Evolutionary conservation across 2,329 filamentous ascomycete species (phyloP).

Genomic region (Paecilomyces formosus): DNA sequence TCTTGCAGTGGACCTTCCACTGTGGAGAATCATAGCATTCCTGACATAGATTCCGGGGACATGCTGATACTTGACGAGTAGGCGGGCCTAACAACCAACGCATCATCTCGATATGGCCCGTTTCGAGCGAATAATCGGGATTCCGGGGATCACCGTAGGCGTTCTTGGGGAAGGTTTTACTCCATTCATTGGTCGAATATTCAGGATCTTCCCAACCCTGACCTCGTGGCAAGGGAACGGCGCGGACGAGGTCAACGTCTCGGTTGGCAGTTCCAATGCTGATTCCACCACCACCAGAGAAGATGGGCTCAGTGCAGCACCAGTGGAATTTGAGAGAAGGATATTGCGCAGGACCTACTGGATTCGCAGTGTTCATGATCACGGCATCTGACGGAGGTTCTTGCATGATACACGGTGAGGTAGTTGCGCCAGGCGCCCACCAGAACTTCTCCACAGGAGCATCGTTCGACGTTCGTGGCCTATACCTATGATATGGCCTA

Average conservation of each 20-base stretch:
- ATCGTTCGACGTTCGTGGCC: constrained; percentile 14
- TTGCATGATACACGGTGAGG: constrained; percentile 53
- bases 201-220: constrained; percentile 51
- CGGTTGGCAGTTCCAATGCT: constrained; percentile 47
- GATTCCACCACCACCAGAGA: constrained; percentile 53
- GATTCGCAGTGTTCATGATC: constrained; percentile 25
- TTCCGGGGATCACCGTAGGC: constrained; percentile 33
- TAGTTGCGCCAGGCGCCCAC: constrained; percentile 51
- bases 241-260: constrained; percentile 49
- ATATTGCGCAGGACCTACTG: constrained; percentile 27
- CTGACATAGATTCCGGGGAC: constrained; percentile 50
- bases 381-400: constrained; percentile 33
- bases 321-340: constrained; percentile 50
- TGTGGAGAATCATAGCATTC: constrained; percentile 51
- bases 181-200: constrained; percentile 36
- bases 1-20: constrained; percentile 54
- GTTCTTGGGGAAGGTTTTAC: constrained; percentile 31
- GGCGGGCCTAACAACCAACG: constrained; percentile 42
- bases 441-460: constrained; percentile 39
- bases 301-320: constrained; percentile 54
- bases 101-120: constrained; percentile 36
- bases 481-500: constrained; percentile 40
- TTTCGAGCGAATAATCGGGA: constrained; percentile 31
- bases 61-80: constrained; percentile 38
- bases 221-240: constrained; percentile 48